phyloP scores from a whole-genome alignment of 768 basidiomycete genomes.

The Zangia roseola region DNA sequence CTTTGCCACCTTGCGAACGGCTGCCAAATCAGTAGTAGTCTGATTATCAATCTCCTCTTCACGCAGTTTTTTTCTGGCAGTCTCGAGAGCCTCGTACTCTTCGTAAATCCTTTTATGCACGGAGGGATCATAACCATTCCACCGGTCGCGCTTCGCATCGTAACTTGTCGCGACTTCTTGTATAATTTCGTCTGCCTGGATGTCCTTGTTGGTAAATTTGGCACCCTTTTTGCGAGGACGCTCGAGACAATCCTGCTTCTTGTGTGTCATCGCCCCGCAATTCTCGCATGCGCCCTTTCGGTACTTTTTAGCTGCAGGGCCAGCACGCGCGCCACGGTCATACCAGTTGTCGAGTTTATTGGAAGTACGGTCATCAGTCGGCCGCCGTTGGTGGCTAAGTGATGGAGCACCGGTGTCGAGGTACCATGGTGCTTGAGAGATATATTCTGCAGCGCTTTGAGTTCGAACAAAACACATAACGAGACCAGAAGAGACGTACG shows the following conservation, averaged over 20 bases:
- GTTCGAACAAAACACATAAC: background rate
- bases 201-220: slow-evolving; percentile 86
- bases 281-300: slow-evolving; percentile 99
- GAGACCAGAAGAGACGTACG: slow-evolving; percentile 55
- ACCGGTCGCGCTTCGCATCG: slow-evolving; percentile 94
- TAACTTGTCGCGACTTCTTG: slow-evolving; percentile 78
- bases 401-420: slow-evolving; percentile 92
- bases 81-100: slow-evolving; percentile 91
- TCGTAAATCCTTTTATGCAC: slow-evolving; percentile 87
- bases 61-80: slow-evolving; percentile 82
- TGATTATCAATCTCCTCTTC: slow-evolving; percentile 99
- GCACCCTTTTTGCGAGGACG: slow-evolving; percentile 96
- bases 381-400: slow-evolving; percentile 89
- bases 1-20: slow-evolving; percentile 93
- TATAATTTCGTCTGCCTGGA: slow-evolving; percentile 87
- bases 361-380: slow-evolving; percentile 51
- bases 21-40: slow-evolving; percentile 88
- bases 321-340: slow-evolving; percentile 78
- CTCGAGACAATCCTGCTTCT: slow-evolving; percentile 88
- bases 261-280: slow-evolving; percentile 96
- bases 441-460: slow-evolving; percentile 69
- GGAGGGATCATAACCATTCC: slow-evolving; percentile 95
- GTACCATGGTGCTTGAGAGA: slow-evolving; percentile 99
- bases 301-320: slow-evolving; percentile 94
- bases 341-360: slow-evolving; percentile 89